These are phyloP conservation scores for Fusarium sp. DNA, from an alignment of 2,329 filamentous ascomycete genomes.

Conservation along the genomic window DNA sequence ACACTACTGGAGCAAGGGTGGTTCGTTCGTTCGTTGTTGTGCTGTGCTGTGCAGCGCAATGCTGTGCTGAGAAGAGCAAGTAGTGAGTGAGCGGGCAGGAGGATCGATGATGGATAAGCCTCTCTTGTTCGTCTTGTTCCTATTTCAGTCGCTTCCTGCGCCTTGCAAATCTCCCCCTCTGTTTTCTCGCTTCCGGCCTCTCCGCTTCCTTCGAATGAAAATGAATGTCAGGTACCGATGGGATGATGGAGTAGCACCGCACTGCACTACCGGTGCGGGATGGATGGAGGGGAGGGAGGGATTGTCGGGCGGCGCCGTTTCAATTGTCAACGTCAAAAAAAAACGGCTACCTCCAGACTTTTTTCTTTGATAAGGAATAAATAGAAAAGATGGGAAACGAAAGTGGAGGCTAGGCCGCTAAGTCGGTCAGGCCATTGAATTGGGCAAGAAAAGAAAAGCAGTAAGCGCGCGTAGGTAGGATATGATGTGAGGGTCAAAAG, in stretches of 20 bases:
- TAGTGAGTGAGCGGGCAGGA: neutral
- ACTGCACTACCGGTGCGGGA: neutral
- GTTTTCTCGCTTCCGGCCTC: neutral
- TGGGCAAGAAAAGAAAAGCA: slow-evolving; percentile 1
- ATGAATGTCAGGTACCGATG: neutral
- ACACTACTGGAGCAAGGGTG: slow-evolving; percentile 15
- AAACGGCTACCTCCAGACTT: neutral
- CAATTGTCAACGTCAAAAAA: slow-evolving; percentile 10
- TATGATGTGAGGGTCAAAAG: neutral
- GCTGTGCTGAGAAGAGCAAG: neutral
- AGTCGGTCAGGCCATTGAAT: slow-evolving; percentile 24
- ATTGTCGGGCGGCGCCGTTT: slow-evolving; percentile 23
- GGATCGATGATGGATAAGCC: neutral
- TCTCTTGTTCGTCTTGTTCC: slow-evolving; percentile 4
- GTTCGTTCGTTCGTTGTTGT: neutral
- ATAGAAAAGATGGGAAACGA: slow-evolving; percentile 11
- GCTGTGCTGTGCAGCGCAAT: neutral
- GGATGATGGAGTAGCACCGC: neutral
- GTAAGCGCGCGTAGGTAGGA: neutral
- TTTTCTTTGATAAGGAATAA: neutral
- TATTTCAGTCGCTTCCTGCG: slow-evolving; percentile 14
- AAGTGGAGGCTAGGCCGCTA: slow-evolving; percentile 17
- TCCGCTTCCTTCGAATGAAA: neutral
- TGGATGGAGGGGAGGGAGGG: neutral
- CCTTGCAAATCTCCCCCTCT: slow-evolving; percentile 2